Percentiles rank a stretch among this genome's conserved stretches.
Conservation (phyloP, 441 rosid genomes). For the Bocquillonia castaneifolia region DNA sequence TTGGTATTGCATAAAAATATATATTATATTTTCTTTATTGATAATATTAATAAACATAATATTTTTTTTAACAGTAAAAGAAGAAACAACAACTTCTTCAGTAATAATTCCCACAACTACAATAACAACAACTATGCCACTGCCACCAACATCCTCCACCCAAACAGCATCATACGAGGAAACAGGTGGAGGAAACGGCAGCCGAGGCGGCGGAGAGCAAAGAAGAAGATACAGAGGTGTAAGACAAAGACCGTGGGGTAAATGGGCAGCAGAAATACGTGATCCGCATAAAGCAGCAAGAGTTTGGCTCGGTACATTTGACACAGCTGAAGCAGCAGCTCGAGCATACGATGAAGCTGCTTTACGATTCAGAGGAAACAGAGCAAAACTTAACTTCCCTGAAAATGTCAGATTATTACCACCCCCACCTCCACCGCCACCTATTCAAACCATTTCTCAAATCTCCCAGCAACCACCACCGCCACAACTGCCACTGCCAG, state of each 20-base stretch:
- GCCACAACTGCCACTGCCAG: background rate
- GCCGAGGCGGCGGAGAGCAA: conserved; percentile 50
- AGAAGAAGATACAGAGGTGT: conserved; percentile 82
- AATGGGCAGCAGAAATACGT: conserved; percentile 80
- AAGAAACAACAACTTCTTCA: conserved; percentile 20
- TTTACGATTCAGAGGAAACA: conserved; percentile 66
- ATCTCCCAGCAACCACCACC: conserved; percentile 11
- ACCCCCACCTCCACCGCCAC: conserved; percentile 29
- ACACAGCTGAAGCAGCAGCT: conserved; percentile 82
- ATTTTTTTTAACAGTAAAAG: conserved; percentile 31
- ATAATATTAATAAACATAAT: too few relatives aligned
- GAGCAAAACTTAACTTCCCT: conserved; percentile 73
- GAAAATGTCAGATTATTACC: conserved; percentile 42
- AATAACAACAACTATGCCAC: conserved; percentile 16
- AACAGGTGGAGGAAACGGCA: conserved; percentile 24
- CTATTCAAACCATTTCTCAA: conserved; percentile 21
- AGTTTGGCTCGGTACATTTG: conserved; percentile 86
- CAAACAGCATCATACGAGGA: conserved; percentile 31
- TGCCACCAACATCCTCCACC: conserved; percentile 6
- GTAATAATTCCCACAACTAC: conserved; percentile 19
- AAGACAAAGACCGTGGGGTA: too few relatives aligned
- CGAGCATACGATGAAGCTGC: conserved; percentile 85
- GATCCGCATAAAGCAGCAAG: conserved; percentile 79
- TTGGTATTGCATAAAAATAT: background rate
- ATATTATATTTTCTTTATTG: too few relatives aligned